Conservation (phyloP, 371 early-diverging fungal species). For the Zopfochytrium polystomum region DNA sequence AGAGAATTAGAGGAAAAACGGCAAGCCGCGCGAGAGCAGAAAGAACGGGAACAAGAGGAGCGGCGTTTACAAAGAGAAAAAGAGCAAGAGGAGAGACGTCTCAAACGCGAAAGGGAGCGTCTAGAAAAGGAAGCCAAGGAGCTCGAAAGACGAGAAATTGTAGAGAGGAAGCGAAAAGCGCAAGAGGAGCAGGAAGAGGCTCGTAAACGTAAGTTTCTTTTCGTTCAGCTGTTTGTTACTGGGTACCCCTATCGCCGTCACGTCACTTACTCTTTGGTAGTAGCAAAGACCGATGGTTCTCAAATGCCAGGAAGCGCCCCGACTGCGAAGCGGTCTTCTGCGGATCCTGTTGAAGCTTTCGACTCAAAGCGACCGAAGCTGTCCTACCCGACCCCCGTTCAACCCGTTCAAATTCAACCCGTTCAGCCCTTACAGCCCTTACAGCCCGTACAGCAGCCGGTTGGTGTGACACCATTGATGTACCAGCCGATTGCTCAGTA, state of each 20-base stretch:
- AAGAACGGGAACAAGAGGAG: no score
- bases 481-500: not conserved
- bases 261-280: no score
- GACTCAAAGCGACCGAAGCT: no score
- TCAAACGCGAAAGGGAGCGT: no score
- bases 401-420: no score
- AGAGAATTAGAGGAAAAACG: constrained; percentile 17
- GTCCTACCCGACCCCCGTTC: no score
- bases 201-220: not conserved
- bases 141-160: constrained; percentile 17
- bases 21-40: constrained; percentile 15
- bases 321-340: not conserved
- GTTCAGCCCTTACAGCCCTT: no score
- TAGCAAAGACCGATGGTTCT: no score
- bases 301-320: not conserved
- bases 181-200: constrained; percentile 5
- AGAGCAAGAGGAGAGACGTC: no score
- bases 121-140: constrained; percentile 21
- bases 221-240: not conserved
- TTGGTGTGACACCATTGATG: not conserved
- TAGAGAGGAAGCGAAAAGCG: constrained; percentile 12
- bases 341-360: not conserved
- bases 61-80: no score
- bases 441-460: not conserved
- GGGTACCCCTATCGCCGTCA: not conserved